These are phyloP conservation scores for Boehmeria nivea DNA, from an alignment of 306 rosid species.

Conservation along the genomic window DNA sequence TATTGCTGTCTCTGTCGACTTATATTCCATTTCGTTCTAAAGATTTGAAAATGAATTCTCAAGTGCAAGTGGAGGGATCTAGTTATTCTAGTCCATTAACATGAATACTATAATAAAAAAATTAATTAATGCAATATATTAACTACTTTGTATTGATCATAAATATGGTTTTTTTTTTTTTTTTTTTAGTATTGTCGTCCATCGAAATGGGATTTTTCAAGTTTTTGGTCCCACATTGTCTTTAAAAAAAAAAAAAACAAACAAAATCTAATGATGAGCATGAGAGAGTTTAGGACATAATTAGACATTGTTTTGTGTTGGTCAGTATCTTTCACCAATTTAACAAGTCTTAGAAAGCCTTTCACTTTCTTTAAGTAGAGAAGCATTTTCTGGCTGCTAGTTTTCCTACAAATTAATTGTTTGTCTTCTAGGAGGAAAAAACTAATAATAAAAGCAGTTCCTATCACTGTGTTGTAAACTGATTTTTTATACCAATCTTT, in stretches of 20 bases:
- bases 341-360: not conserved
- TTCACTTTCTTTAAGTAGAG: too few relatives aligned
- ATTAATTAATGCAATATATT: too few relatives aligned
- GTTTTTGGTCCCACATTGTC: conserved; percentile 12
- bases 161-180: not conserved
- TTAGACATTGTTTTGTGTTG: not conserved
- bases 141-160: not conserved
- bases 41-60: not conserved
- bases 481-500: too few relatives aligned
- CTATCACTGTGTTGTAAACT: too few relatives aligned
- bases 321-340: not conserved
- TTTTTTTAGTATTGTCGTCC: not conserved
- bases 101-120: not conserved
- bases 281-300: not conserved
- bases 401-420: not conserved
- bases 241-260: conserved; percentile 3
- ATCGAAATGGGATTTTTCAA: too few relatives aligned
- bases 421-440: too few relatives aligned
- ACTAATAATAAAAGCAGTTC: too few relatives aligned
- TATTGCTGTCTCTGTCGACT: conserved; percentile 11
- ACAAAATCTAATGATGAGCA: not conserved
- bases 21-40: not conserved
- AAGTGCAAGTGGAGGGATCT: conserved; percentile 13
- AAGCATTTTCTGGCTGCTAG: too few relatives aligned
- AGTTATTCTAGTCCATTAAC: not conserved